These are phyloP conservation scores for Isatis tinctoria DNA, from an alignment of 345 rosid species.

Conservation along the genomic window DNA sequence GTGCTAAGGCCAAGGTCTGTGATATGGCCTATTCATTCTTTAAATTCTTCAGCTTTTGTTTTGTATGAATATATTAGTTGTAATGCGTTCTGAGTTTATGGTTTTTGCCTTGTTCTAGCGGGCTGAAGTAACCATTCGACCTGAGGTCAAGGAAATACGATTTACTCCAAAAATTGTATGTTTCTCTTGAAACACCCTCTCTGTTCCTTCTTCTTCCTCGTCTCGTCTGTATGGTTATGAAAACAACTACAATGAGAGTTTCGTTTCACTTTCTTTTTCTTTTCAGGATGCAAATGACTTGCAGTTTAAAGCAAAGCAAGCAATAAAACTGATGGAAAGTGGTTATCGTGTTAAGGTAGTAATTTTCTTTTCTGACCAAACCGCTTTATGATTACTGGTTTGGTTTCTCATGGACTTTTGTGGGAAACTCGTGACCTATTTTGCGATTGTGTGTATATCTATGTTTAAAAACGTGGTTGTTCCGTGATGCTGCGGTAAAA, in stretches of 20 bases:
- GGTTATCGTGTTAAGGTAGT: conserved; percentile 93
- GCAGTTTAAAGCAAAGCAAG: conserved; percentile 60
- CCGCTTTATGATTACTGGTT: not conserved
- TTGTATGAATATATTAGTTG: not conserved
- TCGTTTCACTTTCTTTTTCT: conserved; percentile 1
- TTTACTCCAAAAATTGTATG: conserved; percentile 77
- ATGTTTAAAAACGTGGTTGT: not conserved
- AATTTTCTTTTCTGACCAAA: not conserved
- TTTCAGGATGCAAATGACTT: conserved; percentile 79
- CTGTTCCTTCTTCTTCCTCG: not conserved
- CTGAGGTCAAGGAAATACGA: conserved; percentile 64
- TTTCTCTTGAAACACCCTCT: conserved; percentile 12
- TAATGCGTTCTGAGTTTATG: conserved; percentile 9
- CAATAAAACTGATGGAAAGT: conserved; percentile 61
- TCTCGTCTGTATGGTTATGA: not conserved
- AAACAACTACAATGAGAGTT: not conserved
- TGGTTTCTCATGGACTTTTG: not conserved
- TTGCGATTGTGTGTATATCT: not conserved
- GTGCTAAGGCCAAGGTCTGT: conserved; percentile 36
- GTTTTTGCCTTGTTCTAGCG: conserved; percentile 19
- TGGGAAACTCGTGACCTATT: not conserved
- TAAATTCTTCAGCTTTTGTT: not conserved
- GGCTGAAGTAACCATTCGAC: conserved; percentile 26
- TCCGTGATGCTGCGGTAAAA: not conserved
- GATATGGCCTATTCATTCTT: conserved; percentile 3